These are phyloP conservation scores for Hypocreales sp. DNA, from an alignment of 2,329 filamentous ascomycete species.

Conservation along the genomic window DNA sequence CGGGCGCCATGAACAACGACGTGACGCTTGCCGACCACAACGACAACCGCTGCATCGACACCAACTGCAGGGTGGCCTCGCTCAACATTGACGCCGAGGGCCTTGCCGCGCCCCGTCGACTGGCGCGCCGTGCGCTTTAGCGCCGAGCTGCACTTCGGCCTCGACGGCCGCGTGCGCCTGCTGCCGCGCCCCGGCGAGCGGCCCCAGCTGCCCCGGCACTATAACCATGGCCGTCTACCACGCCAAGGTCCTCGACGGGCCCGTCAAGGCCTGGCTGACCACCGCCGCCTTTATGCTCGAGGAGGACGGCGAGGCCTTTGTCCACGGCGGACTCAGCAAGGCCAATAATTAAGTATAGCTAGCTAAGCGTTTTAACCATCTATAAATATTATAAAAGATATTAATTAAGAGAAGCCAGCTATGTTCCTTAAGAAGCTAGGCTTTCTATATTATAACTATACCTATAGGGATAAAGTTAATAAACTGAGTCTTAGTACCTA, in stretches of 20 bases:
- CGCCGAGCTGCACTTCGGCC: constrained; percentile 20
- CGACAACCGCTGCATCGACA: not conserved
- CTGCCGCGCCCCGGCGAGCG: constrained; percentile 18
- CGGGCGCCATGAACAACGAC: not conserved
- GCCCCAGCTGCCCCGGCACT: constrained; percentile 14
- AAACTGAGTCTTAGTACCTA: too few relatives aligned
- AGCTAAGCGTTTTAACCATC: too few relatives aligned
- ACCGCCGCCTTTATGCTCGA: constrained; percentile 17
- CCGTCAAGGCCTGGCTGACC: constrained; percentile 19
- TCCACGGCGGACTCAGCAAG: constrained; percentile 19
- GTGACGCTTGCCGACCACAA: not conserved
- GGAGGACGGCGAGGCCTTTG: constrained; percentile 19
- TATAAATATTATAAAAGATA: too few relatives aligned
- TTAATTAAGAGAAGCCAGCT: too few relatives aligned
- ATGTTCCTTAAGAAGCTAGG: too few relatives aligned
- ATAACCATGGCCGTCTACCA: constrained; percentile 19
- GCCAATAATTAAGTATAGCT: too few relatives aligned
- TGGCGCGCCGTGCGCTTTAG: constrained; percentile 20
- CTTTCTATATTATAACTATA: too few relatives aligned
- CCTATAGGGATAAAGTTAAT: too few relatives aligned
- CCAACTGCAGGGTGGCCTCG: not conserved
- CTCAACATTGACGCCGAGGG: not conserved
- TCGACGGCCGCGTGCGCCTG: constrained; percentile 19
- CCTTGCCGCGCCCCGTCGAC: constrained; percentile 12
- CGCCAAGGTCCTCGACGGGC: constrained; percentile 17